A percentile compares a stretch with the other conserved stretches of the same genome.
These are phyloP conservation scores for Acacia pycnantha DNA, from an alignment of 331 rosid genomes.

Conservation along the genomic window DNA sequence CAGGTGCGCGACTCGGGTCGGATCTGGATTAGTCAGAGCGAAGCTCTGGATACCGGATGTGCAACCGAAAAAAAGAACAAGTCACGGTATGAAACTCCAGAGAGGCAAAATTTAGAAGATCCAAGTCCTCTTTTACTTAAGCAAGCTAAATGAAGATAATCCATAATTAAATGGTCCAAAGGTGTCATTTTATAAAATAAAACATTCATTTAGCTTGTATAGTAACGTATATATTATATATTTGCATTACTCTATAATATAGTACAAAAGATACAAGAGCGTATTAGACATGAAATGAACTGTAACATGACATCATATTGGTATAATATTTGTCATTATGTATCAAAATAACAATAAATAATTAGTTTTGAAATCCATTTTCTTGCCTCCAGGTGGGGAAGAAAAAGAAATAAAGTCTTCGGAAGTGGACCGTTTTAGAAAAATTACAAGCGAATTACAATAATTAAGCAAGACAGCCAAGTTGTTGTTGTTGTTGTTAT, in stretches of 20 bases:
- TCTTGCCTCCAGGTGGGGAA: neutral
- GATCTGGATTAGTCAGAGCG: too few species aligned
- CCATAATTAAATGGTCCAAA: neutral
- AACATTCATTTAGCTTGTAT: neutral
- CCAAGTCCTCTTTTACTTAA: neutral
- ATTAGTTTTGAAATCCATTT: neutral
- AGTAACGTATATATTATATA: neutral
- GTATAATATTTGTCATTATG: neutral
- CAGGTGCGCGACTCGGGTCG: too few species aligned
- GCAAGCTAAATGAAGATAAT: neutral
- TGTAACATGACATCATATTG: neutral
- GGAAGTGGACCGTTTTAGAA: neutral
- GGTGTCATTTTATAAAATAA: neutral
- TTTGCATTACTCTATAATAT: neutral
- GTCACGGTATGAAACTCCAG: neutral
- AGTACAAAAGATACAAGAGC: neutral
- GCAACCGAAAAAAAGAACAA: too few species aligned
- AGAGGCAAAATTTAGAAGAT: neutral
- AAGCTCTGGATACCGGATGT: too few species aligned
- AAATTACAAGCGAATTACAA: neutral
- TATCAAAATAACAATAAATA: neutral
- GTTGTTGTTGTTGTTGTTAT: neutral
- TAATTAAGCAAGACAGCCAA: neutral
- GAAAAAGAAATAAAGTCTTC: neutral
- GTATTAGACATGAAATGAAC: neutral